Conservation (phyloP, 495 filamentous ascomycete genomes). For the Oidiodendron maius region DNA sequence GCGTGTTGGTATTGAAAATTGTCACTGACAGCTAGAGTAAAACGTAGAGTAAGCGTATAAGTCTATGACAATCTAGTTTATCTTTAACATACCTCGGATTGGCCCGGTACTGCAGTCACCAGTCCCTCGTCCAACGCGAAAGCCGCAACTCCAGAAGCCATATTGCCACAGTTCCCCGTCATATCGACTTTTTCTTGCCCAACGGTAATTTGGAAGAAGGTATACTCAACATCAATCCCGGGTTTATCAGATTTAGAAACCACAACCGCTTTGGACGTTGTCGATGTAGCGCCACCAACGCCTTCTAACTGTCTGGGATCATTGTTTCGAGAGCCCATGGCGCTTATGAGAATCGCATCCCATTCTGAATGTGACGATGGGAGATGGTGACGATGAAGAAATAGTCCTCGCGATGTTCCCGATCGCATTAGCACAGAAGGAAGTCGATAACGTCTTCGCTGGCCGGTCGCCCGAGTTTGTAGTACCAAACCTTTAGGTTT, state of each 20-base stretch:
- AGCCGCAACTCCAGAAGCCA: constrained; percentile 31
- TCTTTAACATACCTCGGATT: constrained; percentile 19
- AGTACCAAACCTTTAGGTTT: too few species aligned
- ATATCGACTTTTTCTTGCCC: constrained; percentile 29
- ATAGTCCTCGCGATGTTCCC: constrained; percentile 34
- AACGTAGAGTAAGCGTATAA: too few species aligned
- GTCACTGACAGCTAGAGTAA: constrained; percentile 32
- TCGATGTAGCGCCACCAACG: constrained; percentile 33
- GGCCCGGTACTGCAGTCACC: constrained; percentile 16
- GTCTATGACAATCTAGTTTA: too few species aligned
- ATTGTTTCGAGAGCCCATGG: constrained; percentile 25
- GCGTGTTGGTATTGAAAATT: constrained; percentile 45
- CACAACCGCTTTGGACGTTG: constrained; percentile 35
- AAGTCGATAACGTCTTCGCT: constrained; percentile 6
- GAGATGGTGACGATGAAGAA: constrained; percentile 28
- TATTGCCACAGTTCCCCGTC: constrained; percentile 38
- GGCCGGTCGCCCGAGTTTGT: too few species aligned
- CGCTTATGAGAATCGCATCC: constrained; percentile 27
- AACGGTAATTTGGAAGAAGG: constrained; percentile 31
- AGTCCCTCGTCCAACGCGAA: constrained; percentile 33
- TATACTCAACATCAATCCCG: constrained; percentile 32
- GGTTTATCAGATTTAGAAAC: constrained; percentile 24
- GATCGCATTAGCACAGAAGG: constrained; percentile 33
- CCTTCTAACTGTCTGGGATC: constrained; percentile 29
- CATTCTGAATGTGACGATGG: constrained; percentile 19